phyloP scores from a whole-genome alignment of 2,329 filamentous ascomycete genomes.

The Seiridium unicorne region DNA sequence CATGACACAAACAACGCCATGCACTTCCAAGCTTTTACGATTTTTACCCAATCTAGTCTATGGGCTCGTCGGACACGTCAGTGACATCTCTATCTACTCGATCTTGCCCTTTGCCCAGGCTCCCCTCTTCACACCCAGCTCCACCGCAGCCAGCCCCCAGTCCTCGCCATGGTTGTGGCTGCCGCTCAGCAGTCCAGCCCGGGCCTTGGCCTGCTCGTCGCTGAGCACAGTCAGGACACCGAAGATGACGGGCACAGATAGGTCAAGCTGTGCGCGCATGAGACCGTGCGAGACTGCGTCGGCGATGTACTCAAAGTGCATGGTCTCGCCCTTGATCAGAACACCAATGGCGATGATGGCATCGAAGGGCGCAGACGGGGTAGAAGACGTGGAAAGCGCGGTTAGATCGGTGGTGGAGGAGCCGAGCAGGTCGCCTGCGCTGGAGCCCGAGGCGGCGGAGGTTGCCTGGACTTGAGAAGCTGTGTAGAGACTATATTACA shows the following conservation, averaged over 20 bases:
- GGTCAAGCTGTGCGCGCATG: constrained; percentile 92
- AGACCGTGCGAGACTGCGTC: constrained; percentile 87
- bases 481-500: constrained; percentile 65
- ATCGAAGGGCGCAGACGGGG: constrained; percentile 71
- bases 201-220: constrained; percentile 82
- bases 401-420: constrained; percentile 67
- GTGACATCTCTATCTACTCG: constrained; percentile 29
- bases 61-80: not conserved
- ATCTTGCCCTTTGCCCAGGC: constrained; percentile 75
- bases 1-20: not conserved
- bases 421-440: constrained; percentile 75
- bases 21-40: constrained; percentile 6
- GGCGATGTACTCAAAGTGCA: constrained; percentile 99
- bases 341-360: constrained; percentile 94
- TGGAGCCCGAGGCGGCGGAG: constrained; percentile 57
- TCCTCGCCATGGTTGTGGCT: constrained; percentile 95
- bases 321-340: constrained; percentile 96
- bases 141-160: constrained; percentile 92
- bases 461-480: constrained; percentile 81
- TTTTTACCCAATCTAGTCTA: constrained; percentile 10
- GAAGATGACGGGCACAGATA: constrained; percentile 85
- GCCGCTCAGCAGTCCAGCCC: constrained; percentile 69
- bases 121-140: constrained; percentile 85
- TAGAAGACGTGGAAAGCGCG: constrained; percentile 33
- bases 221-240: constrained; percentile 85